Percentiles rank a stretch among this genome's conserved stretches.
Evolutionary conservation across 208 protist genomes (phyloP).

Genomic region (Crithidia expoeki): DNA sequence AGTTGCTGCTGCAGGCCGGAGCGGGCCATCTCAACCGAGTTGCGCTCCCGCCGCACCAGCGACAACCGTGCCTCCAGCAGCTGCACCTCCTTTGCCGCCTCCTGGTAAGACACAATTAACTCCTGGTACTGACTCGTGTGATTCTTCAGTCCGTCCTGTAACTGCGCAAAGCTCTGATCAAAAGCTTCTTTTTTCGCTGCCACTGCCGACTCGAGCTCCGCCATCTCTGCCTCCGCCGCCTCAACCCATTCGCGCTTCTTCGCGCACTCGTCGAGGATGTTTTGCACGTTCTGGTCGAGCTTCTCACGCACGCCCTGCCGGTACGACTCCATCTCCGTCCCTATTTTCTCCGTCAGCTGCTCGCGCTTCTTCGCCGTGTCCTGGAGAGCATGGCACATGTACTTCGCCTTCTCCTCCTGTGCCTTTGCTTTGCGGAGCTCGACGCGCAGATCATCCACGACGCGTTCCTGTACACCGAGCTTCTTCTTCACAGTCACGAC

Average conservation of each 20-base stretch:
- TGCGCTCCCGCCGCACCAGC: conserved; percentile 55
- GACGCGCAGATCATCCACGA: conserved; percentile 38
- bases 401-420: conserved; percentile 40
- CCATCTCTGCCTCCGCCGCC: conserved; percentile 54
- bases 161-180: conserved; percentile 54
- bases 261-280: conserved; percentile 50
- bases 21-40: conserved; percentile 39
- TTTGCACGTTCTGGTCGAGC: conserved; percentile 48
- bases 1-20: conserved; percentile 63
- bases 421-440: conserved; percentile 34
- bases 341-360: conserved; percentile 48
- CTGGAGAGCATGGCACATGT: conserved; percentile 59
- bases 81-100: conserved; percentile 51
- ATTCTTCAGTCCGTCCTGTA: conserved; percentile 38
- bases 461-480: conserved; percentile 33
- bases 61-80: conserved; percentile 54
- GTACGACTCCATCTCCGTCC: conserved; percentile 62
- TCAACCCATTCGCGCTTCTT: conserved; percentile 44
- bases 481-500: conserved; percentile 62
- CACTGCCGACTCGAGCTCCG: conserved; percentile 48
- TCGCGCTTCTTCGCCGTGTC: conserved; percentile 51
- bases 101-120: conserved; percentile 52
- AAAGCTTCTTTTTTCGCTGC: conserved; percentile 57
- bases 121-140: conserved; percentile 48
- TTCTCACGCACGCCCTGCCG: conserved; percentile 43